phyloP scores from a whole-genome alignment of 495 filamentous ascomycete species.

The Aspergillus asperescens region DNA sequence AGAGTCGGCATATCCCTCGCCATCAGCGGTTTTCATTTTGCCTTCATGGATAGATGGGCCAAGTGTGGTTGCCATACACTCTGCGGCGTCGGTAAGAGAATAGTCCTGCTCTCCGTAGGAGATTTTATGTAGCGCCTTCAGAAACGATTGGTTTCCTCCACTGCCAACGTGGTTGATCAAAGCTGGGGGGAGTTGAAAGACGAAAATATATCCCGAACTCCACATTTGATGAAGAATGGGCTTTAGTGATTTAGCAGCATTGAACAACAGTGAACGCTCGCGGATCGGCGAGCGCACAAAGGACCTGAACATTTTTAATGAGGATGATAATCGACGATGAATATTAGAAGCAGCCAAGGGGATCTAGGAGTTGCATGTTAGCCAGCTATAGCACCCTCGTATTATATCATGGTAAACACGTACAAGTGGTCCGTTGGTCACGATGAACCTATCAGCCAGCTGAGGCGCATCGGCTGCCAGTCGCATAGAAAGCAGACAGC shows the following conservation, averaged over 20 bases:
- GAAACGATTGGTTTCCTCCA: slow-evolving; percentile 41
- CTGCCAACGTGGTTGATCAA: slow-evolving; percentile 34
- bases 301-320: slow-evolving; percentile 44
- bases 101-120: slow-evolving; percentile 25
- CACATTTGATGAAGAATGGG: slow-evolving; percentile 40
- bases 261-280: slow-evolving; percentile 34
- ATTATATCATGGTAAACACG: slow-evolving; percentile 15
- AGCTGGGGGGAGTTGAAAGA: slow-evolving; percentile 40
- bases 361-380: slow-evolving; percentile 20
- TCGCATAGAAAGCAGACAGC: slow-evolving; percentile 45
- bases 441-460: slow-evolving; percentile 49
- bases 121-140: slow-evolving; percentile 32
- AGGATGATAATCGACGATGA: slow-evolving; percentile 30
- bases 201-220: slow-evolving; percentile 48
- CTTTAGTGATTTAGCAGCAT: slow-evolving; percentile 32
- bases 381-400: neutral
- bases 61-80: slow-evolving; percentile 41
- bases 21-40: slow-evolving; percentile 27
- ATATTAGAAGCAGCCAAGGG: slow-evolving; percentile 30
- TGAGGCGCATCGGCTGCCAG: slow-evolving; percentile 51
- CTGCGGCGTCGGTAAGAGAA: slow-evolving; percentile 28
- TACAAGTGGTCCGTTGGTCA: slow-evolving; percentile 48
- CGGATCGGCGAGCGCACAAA: slow-evolving; percentile 37
- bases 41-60: slow-evolving; percentile 37
- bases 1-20: slow-evolving; percentile 30